Evolutionary conservation across 495 filamentous ascomycete species (phyloP).

Genomic region (Evernia prunastri): DNA sequence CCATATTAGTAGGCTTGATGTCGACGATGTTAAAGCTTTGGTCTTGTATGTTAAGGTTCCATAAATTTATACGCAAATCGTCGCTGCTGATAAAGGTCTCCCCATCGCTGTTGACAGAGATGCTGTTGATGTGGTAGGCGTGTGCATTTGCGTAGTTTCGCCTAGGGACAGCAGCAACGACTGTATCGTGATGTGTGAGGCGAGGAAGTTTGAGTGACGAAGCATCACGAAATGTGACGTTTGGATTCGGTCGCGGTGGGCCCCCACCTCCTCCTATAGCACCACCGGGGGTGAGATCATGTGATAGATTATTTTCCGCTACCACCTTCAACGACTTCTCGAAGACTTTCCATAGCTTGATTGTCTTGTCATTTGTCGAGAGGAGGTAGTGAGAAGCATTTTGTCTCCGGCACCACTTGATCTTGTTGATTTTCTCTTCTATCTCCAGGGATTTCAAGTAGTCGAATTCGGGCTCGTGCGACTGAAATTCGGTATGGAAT

Average conservation of each 20-base stretch:
- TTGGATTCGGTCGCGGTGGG: conserved; percentile 58
- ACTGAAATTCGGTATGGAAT: conserved; percentile 99
- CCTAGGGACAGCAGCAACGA: conserved; percentile 91
- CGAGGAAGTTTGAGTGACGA: conserved; percentile 84
- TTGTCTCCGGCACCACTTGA: conserved; percentile 97
- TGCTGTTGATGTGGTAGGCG: conserved; percentile 99
- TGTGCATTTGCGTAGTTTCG: conserved; percentile 97
- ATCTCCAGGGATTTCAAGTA: conserved; percentile 99
- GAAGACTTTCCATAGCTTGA: conserved; percentile 99
- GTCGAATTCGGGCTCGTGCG: conserved; percentile 98
- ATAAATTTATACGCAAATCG: conserved; percentile 93
- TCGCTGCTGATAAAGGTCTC: conserved; percentile 99
- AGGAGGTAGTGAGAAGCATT: conserved; percentile 98
- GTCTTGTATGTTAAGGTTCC: conserved; percentile 98
- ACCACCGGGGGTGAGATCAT: conserved; percentile 79
- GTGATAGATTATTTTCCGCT: conserved; percentile 95
- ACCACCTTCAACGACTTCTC: conserved; percentile 99
- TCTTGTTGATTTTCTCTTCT: conserved; percentile 99
- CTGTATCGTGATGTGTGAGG: conserved; percentile 95
- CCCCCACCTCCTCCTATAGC: conserved; percentile 68
- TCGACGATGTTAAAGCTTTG: conserved; percentile 99
- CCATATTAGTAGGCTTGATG: conserved; percentile 99
- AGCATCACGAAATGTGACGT: conserved; percentile 69
- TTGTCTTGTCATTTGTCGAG: conserved; percentile 98
- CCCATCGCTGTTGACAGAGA: conserved; percentile 98